Conservation (phyloP, 2,329 filamentous ascomycete genomes). For the Exserohilum turcica region DNA sequence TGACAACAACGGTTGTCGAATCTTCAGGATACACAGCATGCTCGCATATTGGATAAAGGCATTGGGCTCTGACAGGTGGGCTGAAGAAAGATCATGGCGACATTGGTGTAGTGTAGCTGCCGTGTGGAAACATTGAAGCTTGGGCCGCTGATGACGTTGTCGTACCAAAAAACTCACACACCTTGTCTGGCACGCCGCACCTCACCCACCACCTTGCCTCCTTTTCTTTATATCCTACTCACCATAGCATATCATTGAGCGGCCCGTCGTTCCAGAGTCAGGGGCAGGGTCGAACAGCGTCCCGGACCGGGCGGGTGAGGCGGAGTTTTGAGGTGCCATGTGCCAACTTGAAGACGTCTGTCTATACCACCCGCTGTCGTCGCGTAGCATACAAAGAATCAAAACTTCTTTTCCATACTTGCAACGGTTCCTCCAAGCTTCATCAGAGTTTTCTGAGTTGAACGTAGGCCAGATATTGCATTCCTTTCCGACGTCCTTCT, state of each 20-base stretch:
- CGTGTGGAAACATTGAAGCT: background rate
- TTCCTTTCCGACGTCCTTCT: background rate
- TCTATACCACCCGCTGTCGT: background rate
- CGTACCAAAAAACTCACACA: conserved; percentile 6
- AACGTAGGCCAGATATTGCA: background rate
- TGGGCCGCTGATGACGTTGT: conserved; percentile 7
- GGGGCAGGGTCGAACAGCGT: background rate
- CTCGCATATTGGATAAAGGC: background rate
- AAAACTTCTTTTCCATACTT: background rate
- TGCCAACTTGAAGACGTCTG: background rate
- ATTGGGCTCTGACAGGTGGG: background rate
- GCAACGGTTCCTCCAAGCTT: background rate
- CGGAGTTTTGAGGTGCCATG: background rate
- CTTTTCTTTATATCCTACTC: background rate
- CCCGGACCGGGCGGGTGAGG: background rate
- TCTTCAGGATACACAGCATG: background rate
- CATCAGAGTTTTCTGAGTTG: too few relatives aligned
- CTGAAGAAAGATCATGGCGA: background rate
- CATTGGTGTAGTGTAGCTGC: background rate
- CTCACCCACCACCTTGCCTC: background rate
- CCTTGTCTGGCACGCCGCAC: background rate
- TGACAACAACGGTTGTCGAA: background rate
- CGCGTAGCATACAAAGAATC: background rate
- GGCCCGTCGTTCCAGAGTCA: background rate
- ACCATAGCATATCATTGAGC: background rate